Evolutionary conservation across 768 basidiomycete species (phyloP), one percentile per base, ranked within the genome.

Genomic region (Coprinopsis cinerea): DNA sequence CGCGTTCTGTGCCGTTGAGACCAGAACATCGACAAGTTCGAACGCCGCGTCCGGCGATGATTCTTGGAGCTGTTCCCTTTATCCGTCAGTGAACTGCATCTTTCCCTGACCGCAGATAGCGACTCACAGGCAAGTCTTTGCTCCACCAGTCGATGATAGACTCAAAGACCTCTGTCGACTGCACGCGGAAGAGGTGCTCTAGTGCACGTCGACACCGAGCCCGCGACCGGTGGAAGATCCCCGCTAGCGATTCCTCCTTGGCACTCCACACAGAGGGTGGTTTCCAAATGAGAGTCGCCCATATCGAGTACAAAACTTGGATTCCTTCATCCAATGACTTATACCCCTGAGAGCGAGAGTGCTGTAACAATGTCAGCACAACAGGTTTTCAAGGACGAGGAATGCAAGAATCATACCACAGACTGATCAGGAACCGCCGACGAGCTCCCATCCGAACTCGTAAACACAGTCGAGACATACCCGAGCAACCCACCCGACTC

Each of bases 391-490:
- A n/a, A n/a, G n/a, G n/a, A n/a, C n/a, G n/a, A n/a, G n/a, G 35
- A 46, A 13, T 28, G 13, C 24, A 11, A 35, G 20, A 32, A 6
- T 68, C 79, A 60, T 56, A 84, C 88, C 49, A 73, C 75, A 7
- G 82, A 59, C 53, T 77, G 78, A 30, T 85, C 85, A 13, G 81
- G 81, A 14, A 65, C 59, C 32, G 64, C 57, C 48, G 64, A 62
- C 10, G 73, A 65, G 7, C 67, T 58, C 28, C 69, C 75, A n/a
- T 92, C 89, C 0, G 82, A 81, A 35, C 86, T 79, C n/a, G n/a
- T n/a, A 59, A 99, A 94, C 1, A 97, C 94, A 48, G 82, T 89
- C 1, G 92, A 93, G 45, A 99, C 85, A 58, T 92, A 88, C 7
- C 93, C 92, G 0, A 97, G 72, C 10, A 98, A 67, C 1, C 93